A percentile compares a stretch with the other conserved stretches of the same genome.
Conservation (phyloP, 2,329 filamentous ascomycete genomes). For the Bipolaris gigantea region DNA sequence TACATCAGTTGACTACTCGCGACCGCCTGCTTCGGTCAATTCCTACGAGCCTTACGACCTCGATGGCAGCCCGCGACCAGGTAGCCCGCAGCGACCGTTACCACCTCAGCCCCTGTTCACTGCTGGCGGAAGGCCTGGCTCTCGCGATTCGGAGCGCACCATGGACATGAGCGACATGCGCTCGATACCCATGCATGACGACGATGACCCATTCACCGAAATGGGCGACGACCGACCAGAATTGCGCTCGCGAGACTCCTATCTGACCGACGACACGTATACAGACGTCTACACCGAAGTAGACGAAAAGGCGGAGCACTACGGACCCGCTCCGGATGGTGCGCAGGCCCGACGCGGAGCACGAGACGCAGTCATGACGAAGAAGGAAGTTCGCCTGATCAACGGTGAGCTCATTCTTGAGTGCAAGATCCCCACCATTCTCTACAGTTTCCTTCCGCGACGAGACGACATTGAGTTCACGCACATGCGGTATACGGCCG, state of each 20-base stretch:
- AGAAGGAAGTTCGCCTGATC: constrained; percentile 92
- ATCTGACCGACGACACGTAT: constrained; percentile 63
- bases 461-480: constrained; percentile 96
- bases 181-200: constrained; percentile 66
- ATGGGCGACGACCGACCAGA: constrained; percentile 60
- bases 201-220: constrained; percentile 73
- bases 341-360: constrained; percentile 87
- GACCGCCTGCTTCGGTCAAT: constrained; percentile 70
- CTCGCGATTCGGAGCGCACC: constrained; percentile 47
- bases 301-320: constrained; percentile 70
- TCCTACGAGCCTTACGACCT: constrained; percentile 85
- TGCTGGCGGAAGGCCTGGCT: constrained; percentile 50
- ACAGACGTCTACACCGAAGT: constrained; percentile 53
- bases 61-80: constrained; percentile 85
- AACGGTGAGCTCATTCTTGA: constrained; percentile 97
- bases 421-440: constrained; percentile 97
- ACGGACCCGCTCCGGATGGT: constrained; percentile 83
- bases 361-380: constrained; percentile 82
- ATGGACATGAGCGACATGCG: constrained; percentile 71
- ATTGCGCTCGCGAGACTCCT: constrained; percentile 65
- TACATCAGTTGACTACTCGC: constrained; percentile 63
- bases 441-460: constrained; percentile 93
- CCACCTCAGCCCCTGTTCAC: constrained; percentile 87
- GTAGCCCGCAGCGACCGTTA: constrained; percentile 81
- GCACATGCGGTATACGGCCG: constrained; percentile 97